Percentiles rank a stretch among this genome's conserved stretches.
Conservation (phyloP, 176 grass and related monocot species). For the Ensete ventricosum region DNA sequence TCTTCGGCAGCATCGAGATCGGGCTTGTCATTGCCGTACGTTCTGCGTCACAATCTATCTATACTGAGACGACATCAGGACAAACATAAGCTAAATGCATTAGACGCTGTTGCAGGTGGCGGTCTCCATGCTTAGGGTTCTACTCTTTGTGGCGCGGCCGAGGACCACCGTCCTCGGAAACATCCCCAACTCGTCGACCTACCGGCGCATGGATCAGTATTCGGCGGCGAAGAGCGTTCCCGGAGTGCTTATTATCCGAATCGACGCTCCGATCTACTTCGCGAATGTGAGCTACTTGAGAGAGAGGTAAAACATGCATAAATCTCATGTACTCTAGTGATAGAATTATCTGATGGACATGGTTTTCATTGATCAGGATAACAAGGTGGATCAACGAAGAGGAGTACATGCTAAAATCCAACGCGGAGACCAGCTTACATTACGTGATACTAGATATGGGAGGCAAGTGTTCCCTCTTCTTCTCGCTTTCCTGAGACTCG, state of each 20-base stretch:
- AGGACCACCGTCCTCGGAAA: constrained; percentile 73
- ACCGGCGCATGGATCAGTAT: constrained; percentile 82
- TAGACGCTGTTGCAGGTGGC: constrained; percentile 21
- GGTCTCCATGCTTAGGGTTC: constrained; percentile 56
- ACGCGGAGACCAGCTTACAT: constrained; percentile 48
- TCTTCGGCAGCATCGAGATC: constrained; percentile 6
- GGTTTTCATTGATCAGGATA: constrained; percentile 32
- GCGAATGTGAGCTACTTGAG: constrained; percentile 77
- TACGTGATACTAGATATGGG: constrained; percentile 87
- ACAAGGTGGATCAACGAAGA: constrained; percentile 81
- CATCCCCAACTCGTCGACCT: constrained; percentile 59
- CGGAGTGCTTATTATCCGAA: constrained; percentile 64
- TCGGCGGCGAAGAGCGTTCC: constrained; percentile 41
- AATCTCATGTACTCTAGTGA: no score
- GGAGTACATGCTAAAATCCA: constrained; percentile 44
- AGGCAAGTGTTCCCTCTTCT: constrained; percentile 30
- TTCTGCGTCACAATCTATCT: no score
- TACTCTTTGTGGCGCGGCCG: constrained; percentile 70
- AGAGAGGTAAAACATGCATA: constrained; percentile 38
- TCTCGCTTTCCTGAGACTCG: not conserved
- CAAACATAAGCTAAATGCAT: no score
- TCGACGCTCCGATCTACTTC: constrained; percentile 89
- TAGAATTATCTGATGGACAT: no score
- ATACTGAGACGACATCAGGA: no score
- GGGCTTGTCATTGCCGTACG: not conserved